These are phyloP conservation scores for Tylopilus sp. DNA, from an alignment of 768 basidiomycete genomes.

Conservation along the genomic window DNA sequence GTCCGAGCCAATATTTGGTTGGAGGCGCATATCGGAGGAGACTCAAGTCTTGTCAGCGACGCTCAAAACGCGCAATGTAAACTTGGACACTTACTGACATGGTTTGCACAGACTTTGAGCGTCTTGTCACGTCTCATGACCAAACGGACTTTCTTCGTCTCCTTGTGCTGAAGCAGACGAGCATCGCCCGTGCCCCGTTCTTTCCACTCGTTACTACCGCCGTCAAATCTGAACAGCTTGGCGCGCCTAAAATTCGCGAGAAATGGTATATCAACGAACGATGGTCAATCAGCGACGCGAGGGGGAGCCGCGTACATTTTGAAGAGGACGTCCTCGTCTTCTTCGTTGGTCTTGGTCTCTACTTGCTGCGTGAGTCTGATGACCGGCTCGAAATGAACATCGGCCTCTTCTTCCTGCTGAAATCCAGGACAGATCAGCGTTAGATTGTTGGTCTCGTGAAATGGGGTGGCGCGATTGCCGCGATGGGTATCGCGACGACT, in stretches of 20 bases:
- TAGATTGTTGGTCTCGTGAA: conserved; percentile 19
- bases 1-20: conserved; percentile 98
- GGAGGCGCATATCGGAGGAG: conserved; percentile 84
- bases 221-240: conserved; percentile 95
- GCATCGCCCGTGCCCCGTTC: conserved; percentile 97
- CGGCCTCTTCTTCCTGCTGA: conserved; percentile 67
- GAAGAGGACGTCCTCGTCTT: conserved; percentile 89
- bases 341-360: conserved; percentile 92
- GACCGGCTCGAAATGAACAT: conserved; percentile 93
- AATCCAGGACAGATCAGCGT: conserved; percentile 27
- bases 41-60: conserved; percentile 46
- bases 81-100: conserved; percentile 61
- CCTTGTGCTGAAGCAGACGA: conserved; percentile 85
- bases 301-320: conserved; percentile 74
- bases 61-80: background rate
- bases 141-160: conserved; percentile 86
- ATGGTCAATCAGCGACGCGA: conserved; percentile 1
- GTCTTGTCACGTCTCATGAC: conserved; percentile 99
- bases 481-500: conserved; percentile 15
- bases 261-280: conserved; percentile 7
- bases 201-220: conserved; percentile 85
- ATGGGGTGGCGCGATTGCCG: conserved; percentile 27
- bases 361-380: conserved; percentile 95
- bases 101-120: conserved; percentile 98
- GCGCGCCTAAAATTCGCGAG: conserved; percentile 68